phyloP scores from a whole-genome alignment of 257 asterid genomes.

The Asclepias syriaca region DNA sequence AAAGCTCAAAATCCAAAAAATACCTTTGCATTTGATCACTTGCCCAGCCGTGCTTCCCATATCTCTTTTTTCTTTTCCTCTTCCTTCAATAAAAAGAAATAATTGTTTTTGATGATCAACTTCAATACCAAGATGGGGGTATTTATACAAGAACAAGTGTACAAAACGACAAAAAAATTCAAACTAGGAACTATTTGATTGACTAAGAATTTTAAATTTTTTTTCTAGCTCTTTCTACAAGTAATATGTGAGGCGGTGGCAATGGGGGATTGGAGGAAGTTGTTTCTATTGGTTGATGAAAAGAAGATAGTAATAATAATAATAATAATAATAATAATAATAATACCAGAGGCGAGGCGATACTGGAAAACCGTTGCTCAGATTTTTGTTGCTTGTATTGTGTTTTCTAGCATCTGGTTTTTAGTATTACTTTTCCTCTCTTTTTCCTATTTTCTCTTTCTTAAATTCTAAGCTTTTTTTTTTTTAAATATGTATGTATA shows the following conservation, averaged over 20 bases:
- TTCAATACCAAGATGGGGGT: neutral
- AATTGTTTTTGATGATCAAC: neutral
- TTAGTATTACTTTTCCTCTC: neutral
- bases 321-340: no score
- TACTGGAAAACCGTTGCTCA: neutral
- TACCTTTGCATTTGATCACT: conserved; percentile 71
- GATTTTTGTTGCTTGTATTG: neutral
- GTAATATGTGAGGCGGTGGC: no score
- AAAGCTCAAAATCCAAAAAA: neutral
- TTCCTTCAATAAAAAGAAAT: neutral
- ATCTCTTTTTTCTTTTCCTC: neutral
- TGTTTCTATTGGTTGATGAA: no score
- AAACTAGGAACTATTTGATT: neutral
- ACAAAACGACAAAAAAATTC: neutral
- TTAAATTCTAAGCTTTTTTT: no score
- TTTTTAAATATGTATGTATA: no score
- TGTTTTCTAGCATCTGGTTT: neutral
- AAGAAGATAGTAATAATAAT: no score
- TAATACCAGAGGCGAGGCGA: neutral
- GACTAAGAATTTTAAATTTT: neutral
- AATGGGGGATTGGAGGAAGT: no score
- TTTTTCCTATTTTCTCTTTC: no score
- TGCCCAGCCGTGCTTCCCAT: conserved; percentile 53
- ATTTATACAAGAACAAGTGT: neutral
- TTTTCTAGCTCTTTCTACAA: neutral